phyloP scores from a whole-genome alignment of 2,329 filamentous ascomycete genomes.

The Epichloe amarillans region DNA sequence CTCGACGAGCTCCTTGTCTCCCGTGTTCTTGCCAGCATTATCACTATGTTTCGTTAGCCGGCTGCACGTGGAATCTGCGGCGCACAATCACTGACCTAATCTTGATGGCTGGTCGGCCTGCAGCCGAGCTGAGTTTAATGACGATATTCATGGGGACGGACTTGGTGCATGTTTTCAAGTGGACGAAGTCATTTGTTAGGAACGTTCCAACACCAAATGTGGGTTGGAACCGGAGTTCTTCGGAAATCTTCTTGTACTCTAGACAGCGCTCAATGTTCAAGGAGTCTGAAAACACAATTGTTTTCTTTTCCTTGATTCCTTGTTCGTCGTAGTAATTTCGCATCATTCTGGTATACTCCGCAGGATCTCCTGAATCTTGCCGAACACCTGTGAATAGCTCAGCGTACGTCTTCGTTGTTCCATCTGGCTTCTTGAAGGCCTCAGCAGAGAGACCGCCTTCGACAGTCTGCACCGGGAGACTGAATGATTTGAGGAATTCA shows the following conservation, averaged over 20 bases:
- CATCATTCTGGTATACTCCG: constrained; percentile 66
- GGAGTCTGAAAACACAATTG: constrained; percentile 90
- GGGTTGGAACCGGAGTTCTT: constrained; percentile 67
- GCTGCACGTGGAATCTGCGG: background rate
- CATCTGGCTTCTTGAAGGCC: constrained; percentile 25
- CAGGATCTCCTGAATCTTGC: constrained; percentile 81
- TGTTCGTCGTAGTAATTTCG: constrained; percentile 66
- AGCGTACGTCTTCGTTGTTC: constrained; percentile 53
- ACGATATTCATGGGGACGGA: constrained; percentile 92
- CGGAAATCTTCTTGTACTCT: constrained; percentile 75
- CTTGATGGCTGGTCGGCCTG: constrained; percentile 74
- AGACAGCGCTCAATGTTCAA: constrained; percentile 83
- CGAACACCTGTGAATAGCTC: constrained; percentile 72
- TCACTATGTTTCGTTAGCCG: constrained; percentile 32
- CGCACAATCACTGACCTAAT: constrained; percentile 40
- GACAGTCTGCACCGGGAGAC: constrained; percentile 41
- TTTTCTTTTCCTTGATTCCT: constrained; percentile 68
- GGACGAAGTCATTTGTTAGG: constrained; percentile 86
- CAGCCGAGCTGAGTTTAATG: constrained; percentile 85
- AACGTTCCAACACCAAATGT: constrained; percentile 93
- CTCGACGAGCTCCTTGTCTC: constrained; percentile 63
- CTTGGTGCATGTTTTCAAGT: constrained; percentile 60
- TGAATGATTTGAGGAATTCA: constrained; percentile 76
- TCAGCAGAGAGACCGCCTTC: constrained; percentile 28
- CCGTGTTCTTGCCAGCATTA: constrained; percentile 89